Evolutionary conservation across 495 filamentous ascomycete genomes (phyloP), one percentile per base, ranked within the genome.

Genomic region (Aspergillus sparsus): DNA sequence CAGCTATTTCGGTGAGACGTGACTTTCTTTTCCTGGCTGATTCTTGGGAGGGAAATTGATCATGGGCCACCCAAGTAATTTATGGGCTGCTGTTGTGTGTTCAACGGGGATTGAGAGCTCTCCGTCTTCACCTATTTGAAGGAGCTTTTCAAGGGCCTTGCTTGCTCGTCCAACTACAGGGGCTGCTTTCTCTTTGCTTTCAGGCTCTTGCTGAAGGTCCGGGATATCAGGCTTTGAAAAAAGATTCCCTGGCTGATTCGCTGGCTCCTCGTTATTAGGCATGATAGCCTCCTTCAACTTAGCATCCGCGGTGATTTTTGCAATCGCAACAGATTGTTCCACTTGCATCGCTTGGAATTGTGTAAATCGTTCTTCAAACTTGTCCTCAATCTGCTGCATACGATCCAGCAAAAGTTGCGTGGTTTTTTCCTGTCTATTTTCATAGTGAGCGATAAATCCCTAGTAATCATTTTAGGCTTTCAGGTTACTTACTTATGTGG

Each of bases 31-130:
- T n/a, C n/a, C n/a, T n/a, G n/a, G n/a, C n/a, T n/a, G n/a, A n/a
- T n/a, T n/a, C n/a, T n/a, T n/a, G n/a, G n/a, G n/a, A n/a, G n/a
- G n/a, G n/a, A n/a, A n/a, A n/a, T 81, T 72, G 39, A 92, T 90
- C 0, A 85, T 82, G 0, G 78, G 80, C 86, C 87, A 91, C 52
- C 84, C 80, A n/a, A 92, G 77, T 12, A 95, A 74, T 54, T 89
- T 83, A 41, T 92, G 89, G 1, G 92, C 91, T 31, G 89, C 84
- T 0, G 91, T 95, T 3, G 89, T 91, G 66, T 96, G 92, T 39
- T 91, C 88, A 6, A 83, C 78, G 0, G 88, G 88, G 49, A 95
- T 89, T 4, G 84, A 83, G n/a, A 86, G 78, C 32, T 82, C 80
- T 47, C 81, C 83, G 36, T 77, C 74, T 13, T 72, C 66, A 10